Conservation (phyloP, 371 early-diverging fungal genomes). For the Mucor racemosus region DNA sequence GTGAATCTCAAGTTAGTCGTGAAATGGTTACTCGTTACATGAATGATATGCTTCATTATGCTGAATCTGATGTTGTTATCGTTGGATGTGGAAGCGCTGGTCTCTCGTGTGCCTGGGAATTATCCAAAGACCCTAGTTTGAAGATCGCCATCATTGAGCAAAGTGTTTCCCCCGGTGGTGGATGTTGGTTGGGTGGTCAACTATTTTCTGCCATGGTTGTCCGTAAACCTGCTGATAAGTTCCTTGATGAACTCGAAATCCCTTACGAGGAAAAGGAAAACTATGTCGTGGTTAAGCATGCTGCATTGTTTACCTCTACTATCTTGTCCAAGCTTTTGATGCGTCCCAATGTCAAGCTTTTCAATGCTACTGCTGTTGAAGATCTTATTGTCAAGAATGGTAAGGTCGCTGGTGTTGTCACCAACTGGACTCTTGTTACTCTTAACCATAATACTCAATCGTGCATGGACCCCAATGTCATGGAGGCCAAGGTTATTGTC, state of each 20-base stretch:
- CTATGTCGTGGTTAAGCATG: conserved; percentile 76
- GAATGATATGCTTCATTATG: conserved; percentile 65
- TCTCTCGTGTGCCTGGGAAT: conserved; percentile 70
- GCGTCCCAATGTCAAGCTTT: conserved; percentile 75
- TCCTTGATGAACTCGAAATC: conserved; percentile 69
- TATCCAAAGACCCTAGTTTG: conserved; percentile 69
- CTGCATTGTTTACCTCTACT: conserved; percentile 79
- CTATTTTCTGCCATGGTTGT: conserved; percentile 72
- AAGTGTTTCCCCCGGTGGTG: conserved; percentile 72
- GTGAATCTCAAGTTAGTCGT: conserved; percentile 72
- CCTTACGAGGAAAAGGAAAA: conserved; percentile 77
- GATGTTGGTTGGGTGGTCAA: conserved; percentile 83
- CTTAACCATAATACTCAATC: conserved; percentile 71
- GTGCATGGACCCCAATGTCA: conserved; percentile 81
- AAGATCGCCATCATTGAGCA: conserved; percentile 73
- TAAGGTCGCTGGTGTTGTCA: conserved; percentile 66
- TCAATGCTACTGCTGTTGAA: conserved; percentile 80
- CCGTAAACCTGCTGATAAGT: conserved; percentile 73
- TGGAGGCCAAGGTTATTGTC: conserved; percentile 72
- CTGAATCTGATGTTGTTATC: conserved; percentile 76
- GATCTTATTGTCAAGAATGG: conserved; percentile 71
- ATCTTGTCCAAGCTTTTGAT: conserved; percentile 69
- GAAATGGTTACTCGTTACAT: conserved; percentile 77
- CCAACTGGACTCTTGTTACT: conserved; percentile 81
- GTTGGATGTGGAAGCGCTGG: conserved; percentile 74